phyloP scores from a whole-genome alignment of 2,329 filamentous ascomycete species.

The Endoconidiophora polonica region DNA sequence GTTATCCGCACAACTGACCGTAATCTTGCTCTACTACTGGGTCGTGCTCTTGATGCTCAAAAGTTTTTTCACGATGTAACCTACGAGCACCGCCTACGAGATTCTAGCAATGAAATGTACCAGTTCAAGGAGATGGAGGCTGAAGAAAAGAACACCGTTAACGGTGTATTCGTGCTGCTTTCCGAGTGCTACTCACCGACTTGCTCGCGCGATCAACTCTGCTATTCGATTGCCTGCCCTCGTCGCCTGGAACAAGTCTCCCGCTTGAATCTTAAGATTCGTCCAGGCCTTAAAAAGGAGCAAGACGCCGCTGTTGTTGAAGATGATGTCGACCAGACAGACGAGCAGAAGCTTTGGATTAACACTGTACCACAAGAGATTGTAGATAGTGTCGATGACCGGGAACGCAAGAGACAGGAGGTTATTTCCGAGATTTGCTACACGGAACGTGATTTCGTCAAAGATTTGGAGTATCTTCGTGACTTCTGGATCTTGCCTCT shows the following conservation, averaged over 20 bases:
- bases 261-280: conserved; percentile 79
- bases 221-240: conserved; percentile 95
- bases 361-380: conserved; percentile 94
- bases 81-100: conserved; percentile 86
- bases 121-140: conserved; percentile 83
- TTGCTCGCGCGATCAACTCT: conserved; percentile 85
- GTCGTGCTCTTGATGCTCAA: conserved; percentile 84
- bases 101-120: conserved; percentile 89
- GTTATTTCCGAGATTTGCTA: conserved; percentile 98
- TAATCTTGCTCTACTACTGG: conserved; percentile 79
- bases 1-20: conserved; percentile 96
- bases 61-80: conserved; percentile 99
- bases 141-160: conserved; percentile 58
- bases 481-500: conserved; percentile 98
- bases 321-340: conserved; percentile 66
- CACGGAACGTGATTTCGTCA: conserved; percentile 96
- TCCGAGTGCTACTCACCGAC: conserved; percentile 98
- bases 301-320: conserved; percentile 46
- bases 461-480: conserved; percentile 90
- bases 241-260: conserved; percentile 88
- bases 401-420: conserved; percentile 93
- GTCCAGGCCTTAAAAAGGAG: conserved; percentile 63
- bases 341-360: conserved; percentile 98
- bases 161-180: conserved; percentile 89
- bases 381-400: conserved; percentile 73